Evolutionary conservation across 2,329 filamentous ascomycete species (phyloP).

Genomic region (Fusarium robinianum): DNA sequence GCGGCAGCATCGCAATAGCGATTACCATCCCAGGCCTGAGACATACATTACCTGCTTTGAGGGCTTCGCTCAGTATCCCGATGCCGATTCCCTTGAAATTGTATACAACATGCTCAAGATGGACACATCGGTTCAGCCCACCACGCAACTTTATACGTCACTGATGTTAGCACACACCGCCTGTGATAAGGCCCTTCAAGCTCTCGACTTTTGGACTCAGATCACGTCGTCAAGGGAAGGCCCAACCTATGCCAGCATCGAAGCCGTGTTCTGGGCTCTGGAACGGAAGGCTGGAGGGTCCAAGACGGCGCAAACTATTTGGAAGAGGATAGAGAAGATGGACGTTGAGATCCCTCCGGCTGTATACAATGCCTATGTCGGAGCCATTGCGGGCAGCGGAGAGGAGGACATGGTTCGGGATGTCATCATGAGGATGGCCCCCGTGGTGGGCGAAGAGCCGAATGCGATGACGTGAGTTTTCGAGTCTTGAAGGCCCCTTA

Average conservation of each 20-base stretch:
- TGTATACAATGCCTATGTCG: slow-evolving; percentile 78
- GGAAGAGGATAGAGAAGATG: slow-evolving; percentile 71
- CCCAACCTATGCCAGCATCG: slow-evolving; percentile 78
- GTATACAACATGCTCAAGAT: slow-evolving; percentile 95
- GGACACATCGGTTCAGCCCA: slow-evolving; percentile 77
- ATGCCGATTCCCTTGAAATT: slow-evolving; percentile 67
- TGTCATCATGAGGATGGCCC: slow-evolving; percentile 69
- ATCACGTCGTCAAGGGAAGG: slow-evolving; percentile 86
- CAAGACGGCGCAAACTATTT: slow-evolving; percentile 67
- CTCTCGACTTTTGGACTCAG: slow-evolving; percentile 80
- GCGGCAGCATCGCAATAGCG: slow-evolving; percentile 71
- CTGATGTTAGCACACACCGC: slow-evolving; percentile 84
- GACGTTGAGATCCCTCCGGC: slow-evolving; percentile 76
- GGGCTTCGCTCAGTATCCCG: slow-evolving; percentile 65
- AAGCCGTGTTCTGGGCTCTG: slow-evolving; percentile 80
- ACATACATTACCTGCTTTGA: slow-evolving; percentile 80
- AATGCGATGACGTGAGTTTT: slow-evolving; percentile 70
- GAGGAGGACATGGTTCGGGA: slow-evolving; percentile 69
- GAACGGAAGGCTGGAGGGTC: slow-evolving; percentile 64
- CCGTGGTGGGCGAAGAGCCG: slow-evolving; percentile 68
- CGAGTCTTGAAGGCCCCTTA: background rate
- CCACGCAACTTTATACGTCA: slow-evolving; percentile 77
- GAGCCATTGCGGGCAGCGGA: slow-evolving; percentile 74
- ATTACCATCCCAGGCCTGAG: slow-evolving; percentile 68
- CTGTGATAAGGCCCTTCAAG: slow-evolving; percentile 67